phyloP scores from a whole-genome alignment of 1,139 yeast species.

The Nadsonia commutata region DNA sequence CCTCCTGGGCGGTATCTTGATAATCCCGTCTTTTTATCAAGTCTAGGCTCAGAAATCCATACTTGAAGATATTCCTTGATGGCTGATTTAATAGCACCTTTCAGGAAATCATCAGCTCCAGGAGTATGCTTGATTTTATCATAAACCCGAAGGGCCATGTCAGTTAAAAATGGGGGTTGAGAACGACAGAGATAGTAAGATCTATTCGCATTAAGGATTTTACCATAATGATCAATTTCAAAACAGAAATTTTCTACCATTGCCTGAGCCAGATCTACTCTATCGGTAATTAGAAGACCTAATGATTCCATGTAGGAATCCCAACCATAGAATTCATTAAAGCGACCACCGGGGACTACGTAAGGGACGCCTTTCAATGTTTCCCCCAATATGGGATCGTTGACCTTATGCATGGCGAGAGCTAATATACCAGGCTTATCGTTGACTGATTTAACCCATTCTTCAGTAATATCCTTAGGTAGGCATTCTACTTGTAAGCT shows the following conservation, averaged over 20 bases:
- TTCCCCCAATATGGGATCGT: conserved; percentile 34
- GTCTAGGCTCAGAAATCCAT: conserved; percentile 66
- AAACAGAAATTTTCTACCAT: conserved; percentile 89
- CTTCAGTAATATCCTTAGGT: conserved; percentile 43
- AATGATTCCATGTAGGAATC: conserved; percentile 88
- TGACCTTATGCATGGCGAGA: conserved; percentile 47
- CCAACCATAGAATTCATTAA: conserved; percentile 96
- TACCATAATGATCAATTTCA: conserved; percentile 83
- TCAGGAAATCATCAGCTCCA: conserved; percentile 43
- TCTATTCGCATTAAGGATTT: conserved; percentile 86
- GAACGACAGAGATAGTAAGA: conserved; percentile 84
- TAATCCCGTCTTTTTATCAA: conserved; percentile 62
- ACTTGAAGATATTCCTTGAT: conserved; percentile 73
- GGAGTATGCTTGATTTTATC: conserved; percentile 32
- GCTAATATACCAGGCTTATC: conserved; percentile 78
- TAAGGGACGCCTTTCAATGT: conserved; percentile 59
- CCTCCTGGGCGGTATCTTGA: conserved; percentile 91
- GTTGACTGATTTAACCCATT: conserved; percentile 61
- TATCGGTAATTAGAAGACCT: conserved; percentile 60
- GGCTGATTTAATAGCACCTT: conserved; percentile 58
- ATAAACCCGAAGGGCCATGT: conserved; percentile 68
- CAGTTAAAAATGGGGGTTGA: conserved; percentile 96
- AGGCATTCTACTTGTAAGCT: conserved; percentile 64
- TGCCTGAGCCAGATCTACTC: conserved; percentile 61
- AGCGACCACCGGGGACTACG: conserved; percentile 94